Percentiles rank a stretch among this genome's conserved stretches.
These are phyloP conservation scores for Plenodomus tracheiphilus DNA, from an alignment of 2,329 filamentous ascomycete species.

Conservation along the genomic window DNA sequence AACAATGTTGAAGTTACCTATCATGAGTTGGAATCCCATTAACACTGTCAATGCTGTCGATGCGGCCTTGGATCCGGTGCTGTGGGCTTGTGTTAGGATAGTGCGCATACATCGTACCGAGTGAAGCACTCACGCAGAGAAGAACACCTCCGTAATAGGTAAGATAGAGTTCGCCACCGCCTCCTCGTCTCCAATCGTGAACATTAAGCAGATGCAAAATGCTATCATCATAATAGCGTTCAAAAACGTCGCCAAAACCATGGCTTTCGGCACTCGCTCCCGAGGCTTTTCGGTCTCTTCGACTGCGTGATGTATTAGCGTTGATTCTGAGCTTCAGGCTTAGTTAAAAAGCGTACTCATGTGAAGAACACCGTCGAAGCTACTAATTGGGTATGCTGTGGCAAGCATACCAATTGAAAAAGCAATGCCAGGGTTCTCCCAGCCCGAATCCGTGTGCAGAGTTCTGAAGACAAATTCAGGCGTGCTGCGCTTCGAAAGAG, in stretches of 20 bases:
- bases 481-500: constrained; percentile 31
- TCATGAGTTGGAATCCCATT: constrained; percentile 14
- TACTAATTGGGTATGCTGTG: constrained; percentile 36
- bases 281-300: constrained; percentile 23
- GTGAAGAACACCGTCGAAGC: constrained; percentile 52
- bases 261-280: constrained; percentile 25
- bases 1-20: constrained; percentile 36
- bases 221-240: constrained; percentile 47
- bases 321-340: no score
- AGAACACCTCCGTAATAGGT: constrained; percentile 43
- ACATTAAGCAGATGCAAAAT: constrained; percentile 48
- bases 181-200: constrained; percentile 46
- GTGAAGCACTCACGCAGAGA: constrained; percentile 14
- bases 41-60: constrained; percentile 17
- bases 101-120: no score
- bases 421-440: constrained; percentile 46
- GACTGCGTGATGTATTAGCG: constrained; percentile 5
- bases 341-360: constrained; percentile 14
- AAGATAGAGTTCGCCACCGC: constrained; percentile 9
- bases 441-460: constrained; percentile 48
- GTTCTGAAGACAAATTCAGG: constrained; percentile 47
- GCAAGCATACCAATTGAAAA: constrained; percentile 41
- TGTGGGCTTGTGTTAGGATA: neutral
- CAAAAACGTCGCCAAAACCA: constrained; percentile 48
- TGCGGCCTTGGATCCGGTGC: constrained; percentile 38